Conservation (phyloP, 257 asterid species). For the Mentha longifolia region DNA sequence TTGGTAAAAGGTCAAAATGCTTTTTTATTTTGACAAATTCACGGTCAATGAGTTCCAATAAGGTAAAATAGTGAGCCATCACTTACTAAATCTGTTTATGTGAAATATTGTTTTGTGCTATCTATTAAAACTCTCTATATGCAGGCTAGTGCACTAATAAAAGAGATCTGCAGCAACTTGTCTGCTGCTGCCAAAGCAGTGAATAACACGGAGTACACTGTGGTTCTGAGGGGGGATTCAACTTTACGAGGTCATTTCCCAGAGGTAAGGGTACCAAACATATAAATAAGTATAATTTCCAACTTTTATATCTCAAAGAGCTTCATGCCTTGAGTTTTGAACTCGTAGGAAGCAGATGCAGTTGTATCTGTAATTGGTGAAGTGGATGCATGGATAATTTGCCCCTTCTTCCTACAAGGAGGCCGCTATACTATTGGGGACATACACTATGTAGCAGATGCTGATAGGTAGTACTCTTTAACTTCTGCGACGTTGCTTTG, state of each 20-base stretch:
- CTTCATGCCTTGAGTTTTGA: constrained; percentile 38
- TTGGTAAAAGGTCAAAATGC: constrained; percentile 71
- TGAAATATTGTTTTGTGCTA: constrained; percentile 9
- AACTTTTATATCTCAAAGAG: constrained; percentile 30
- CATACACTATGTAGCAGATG: constrained; percentile 91
- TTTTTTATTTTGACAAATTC: constrained; percentile 98
- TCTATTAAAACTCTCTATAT: constrained; percentile 28
- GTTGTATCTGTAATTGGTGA: constrained; percentile 85
- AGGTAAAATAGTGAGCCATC: constrained; percentile 49
- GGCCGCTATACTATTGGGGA: constrained; percentile 95
- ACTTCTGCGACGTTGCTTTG: constrained; percentile 15
- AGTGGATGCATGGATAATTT: constrained; percentile 96
- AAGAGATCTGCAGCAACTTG: constrained; percentile 81
- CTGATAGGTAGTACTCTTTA: constrained; percentile 62
- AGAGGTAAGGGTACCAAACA: constrained; percentile 64
- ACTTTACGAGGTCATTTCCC: constrained; percentile 98
- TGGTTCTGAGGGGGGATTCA: constrained; percentile 96
- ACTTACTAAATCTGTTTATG: constrained; percentile 15
- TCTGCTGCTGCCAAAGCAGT: constrained; percentile 69
- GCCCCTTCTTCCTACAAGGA: constrained; percentile 96
- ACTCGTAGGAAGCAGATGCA: constrained; percentile 90
- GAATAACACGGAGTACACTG: constrained; percentile 70
- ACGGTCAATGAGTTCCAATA: constrained; percentile 75
- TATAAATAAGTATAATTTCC: constrained; percentile 2
- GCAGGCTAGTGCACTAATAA: constrained; percentile 78